Conservation (phyloP, 805 yeast genomes). For the Dipodascus geniculatus region DNA sequence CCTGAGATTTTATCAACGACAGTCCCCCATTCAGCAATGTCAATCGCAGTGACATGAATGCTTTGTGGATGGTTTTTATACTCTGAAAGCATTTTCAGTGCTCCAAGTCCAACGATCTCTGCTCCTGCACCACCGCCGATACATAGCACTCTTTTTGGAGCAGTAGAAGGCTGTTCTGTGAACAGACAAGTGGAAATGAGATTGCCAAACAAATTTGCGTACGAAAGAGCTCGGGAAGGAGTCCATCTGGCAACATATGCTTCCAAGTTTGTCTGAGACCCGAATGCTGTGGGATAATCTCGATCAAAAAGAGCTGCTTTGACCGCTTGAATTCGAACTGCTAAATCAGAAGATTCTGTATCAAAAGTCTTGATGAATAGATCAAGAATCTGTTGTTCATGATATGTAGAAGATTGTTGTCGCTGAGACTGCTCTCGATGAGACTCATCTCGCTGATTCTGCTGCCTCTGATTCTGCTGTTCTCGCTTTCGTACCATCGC, state of each 20-base stretch:
- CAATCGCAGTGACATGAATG: conserved; percentile 45
- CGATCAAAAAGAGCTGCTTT: conserved; percentile 60
- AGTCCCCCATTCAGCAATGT: conserved; percentile 66
- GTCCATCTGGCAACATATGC: conserved; percentile 84
- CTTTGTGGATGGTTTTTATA: conserved; percentile 3
- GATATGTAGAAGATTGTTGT: background rate
- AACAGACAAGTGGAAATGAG: conserved; percentile 29
- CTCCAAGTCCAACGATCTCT: conserved; percentile 54
- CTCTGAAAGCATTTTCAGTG: conserved; percentile 33
- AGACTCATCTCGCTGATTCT: too few species aligned
- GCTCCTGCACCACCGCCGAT: conserved; percentile 91
- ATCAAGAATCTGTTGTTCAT: conserved; percentile 15
- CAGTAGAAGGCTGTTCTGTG: conserved; percentile 13
- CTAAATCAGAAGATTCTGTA: conserved; percentile 8
- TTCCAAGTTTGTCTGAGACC: conserved; percentile 45
- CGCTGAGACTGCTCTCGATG: too few species aligned
- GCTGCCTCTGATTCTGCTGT: too few species aligned
- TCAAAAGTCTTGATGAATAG: conserved; percentile 19
- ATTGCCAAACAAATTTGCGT: conserved; percentile 51
- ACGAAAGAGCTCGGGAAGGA: conserved; percentile 68
- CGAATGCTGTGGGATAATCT: conserved; percentile 61
- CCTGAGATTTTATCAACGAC: conserved; percentile 37
- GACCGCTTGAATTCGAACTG: conserved; percentile 49
- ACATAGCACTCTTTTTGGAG: conserved; percentile 34
- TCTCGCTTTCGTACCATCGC: too few species aligned